These are phyloP conservation scores for Talaromyces sp. DNA, from an alignment of 2,329 filamentous ascomycete species.

Conservation along the genomic window DNA sequence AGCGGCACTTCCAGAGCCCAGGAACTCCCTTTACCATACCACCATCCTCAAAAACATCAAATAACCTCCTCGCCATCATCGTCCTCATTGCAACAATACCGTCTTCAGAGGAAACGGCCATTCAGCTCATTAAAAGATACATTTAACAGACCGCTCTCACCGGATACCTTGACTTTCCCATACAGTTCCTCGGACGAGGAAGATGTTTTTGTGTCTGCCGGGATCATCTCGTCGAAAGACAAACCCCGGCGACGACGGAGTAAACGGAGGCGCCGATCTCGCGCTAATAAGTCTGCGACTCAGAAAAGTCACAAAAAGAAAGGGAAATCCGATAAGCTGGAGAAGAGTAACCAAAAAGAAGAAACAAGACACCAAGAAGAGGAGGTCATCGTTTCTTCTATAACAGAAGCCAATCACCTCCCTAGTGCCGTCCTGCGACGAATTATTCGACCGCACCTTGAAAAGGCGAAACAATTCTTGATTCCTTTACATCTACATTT, in stretches of 20 bases:
- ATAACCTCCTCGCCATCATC: background rate
- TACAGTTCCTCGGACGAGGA: slow-evolving; percentile 12
- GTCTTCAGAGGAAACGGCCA: background rate
- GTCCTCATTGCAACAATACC: background rate
- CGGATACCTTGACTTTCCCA: background rate
- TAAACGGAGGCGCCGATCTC: background rate
- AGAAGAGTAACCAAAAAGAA: background rate
- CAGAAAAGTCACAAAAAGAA: background rate
- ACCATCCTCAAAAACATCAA: background rate
- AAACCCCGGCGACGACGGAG: background rate
- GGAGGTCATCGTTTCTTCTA: slow-evolving; percentile 12
- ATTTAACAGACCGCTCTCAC: background rate
- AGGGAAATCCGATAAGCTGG: background rate
- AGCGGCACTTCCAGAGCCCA: slow-evolving; percentile 20
- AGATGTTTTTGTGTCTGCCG: slow-evolving; percentile 28
- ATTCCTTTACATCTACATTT: background rate
- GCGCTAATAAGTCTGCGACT: background rate
- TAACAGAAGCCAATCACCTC: slow-evolving; percentile 13
- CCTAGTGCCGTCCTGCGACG: slow-evolving; percentile 17
- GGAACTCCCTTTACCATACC: background rate
- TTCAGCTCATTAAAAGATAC: background rate
- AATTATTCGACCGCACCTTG: slow-evolving; percentile 25
- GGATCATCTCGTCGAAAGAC: slow-evolving; percentile 22
- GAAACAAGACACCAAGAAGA: background rate
- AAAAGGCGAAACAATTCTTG: slow-evolving; percentile 26